Percentiles rank a stretch among this genome's conserved stretches.
Evolutionary conservation across 1,284 basidiomycete species (phyloP).

Genomic region (Malassezia brasiliensis): DNA sequence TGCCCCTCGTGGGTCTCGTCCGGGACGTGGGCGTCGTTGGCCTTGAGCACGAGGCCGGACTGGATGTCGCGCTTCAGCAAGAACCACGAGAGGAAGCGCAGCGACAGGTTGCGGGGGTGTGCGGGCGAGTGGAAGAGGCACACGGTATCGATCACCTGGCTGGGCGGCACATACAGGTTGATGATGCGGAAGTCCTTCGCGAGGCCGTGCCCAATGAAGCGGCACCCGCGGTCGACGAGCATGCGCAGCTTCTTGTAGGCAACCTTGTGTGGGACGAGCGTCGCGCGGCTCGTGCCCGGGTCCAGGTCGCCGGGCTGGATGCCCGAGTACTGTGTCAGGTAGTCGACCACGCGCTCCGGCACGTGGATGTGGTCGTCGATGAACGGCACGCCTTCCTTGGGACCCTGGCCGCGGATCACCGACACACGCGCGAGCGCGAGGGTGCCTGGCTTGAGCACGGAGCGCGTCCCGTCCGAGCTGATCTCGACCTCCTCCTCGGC

Average conservation of each 20-base stretch:
- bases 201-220: slow-evolving; percentile 96
- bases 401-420: slow-evolving; percentile 74
- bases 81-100: slow-evolving; percentile 92
- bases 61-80: slow-evolving; percentile 84
- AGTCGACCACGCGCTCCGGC: slow-evolving; percentile 86
- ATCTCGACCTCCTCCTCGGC: slow-evolving; percentile 92
- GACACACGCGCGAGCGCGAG: slow-evolving; percentile 89
- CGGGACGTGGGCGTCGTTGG: slow-evolving; percentile 31
- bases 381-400: slow-evolving; percentile 71
- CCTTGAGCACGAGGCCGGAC: slow-evolving; percentile 53
- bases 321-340: slow-evolving; percentile 91
- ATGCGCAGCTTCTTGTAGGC: slow-evolving; percentile 96
- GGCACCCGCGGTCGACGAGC: slow-evolving; percentile 85
- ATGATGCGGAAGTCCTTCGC: slow-evolving; percentile 99
- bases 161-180: slow-evolving; percentile 89
- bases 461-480: slow-evolving; percentile 85
- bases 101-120: slow-evolving; percentile 73
- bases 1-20: slow-evolving; percentile 53
- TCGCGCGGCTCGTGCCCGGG: slow-evolving; percentile 69
- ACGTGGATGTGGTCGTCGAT: slow-evolving; percentile 98
- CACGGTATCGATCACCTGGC: slow-evolving; percentile 93
- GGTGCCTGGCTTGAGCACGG: slow-evolving; percentile 77
- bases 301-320: slow-evolving; percentile 76
- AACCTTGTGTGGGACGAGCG: slow-evolving; percentile 83
- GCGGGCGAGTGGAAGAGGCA: slow-evolving; percentile 77